Evolutionary conservation across 495 filamentous ascomycete genomes (phyloP), one percentile per base, ranked within the genome.

Genomic region (Penicillium canariense): DNA sequence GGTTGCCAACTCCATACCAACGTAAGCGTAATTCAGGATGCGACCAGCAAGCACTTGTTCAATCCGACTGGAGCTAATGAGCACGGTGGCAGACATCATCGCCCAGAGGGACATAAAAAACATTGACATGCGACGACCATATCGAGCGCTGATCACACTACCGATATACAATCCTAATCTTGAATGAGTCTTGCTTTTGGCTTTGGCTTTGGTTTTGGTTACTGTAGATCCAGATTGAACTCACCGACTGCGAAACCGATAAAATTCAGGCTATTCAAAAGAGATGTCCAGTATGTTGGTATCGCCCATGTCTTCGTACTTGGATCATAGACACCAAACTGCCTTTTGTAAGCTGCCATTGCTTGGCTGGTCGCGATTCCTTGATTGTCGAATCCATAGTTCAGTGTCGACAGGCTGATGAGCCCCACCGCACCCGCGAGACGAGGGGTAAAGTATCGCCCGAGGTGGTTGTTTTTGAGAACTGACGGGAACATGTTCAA

Each of bases 201-300:
- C n/a, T n/a, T n/a, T n/a, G n/a, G n/a, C n/a, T n/a, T n/a, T 43
- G n/a, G 20, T 10, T 2, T 9, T 4, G 1, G 30, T 2, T 8
- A 12, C 1, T 40, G 28, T 4, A 14, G 17, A 47, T 15, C 2
- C 22, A 22, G 18, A 12, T 22, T 14, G 1, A 2, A 59, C 48
- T 4, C 5, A 60, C 58, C 58, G 32, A 56, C 35, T n/a, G 56
- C 39, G 20, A 56, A 50, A n/a, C 58, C 58, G 28, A 30, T 53
- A 15, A 53, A 53, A 25, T 89, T 73, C 3, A 63, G 14, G 46
- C 70, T 72, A 32, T 69, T 73, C 28, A 65, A 66, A 0, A 73
- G 48, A 17, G 69, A 70, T 9, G 65, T 55, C 43, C 55, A 67
- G 42, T 63, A 48, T 14, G 70, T 50, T 17, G 48, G 39, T 4